Base-by-base conservation (phyloP, 768 basidiomycete genomes). In the Lentinus tigrinus region DNA sequence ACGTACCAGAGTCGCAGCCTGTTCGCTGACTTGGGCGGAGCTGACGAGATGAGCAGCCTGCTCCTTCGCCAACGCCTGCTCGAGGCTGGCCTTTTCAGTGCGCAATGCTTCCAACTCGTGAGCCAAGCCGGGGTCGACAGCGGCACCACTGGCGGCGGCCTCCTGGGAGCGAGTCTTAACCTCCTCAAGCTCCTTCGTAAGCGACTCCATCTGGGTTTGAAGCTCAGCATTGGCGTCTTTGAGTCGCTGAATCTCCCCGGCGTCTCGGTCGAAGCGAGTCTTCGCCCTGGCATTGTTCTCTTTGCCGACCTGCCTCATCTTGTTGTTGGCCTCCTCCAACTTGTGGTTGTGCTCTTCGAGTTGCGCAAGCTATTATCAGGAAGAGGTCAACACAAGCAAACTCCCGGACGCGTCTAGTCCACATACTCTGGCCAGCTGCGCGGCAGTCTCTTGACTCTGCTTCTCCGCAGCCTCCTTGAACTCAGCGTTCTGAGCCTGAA, bases 51-150 rank as follows among this genome's bases (percentile, higher is more conserved):
- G 47, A 56, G 65, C 61, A 5, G 73, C 70, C 56, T 67, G 75
- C 53, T 77, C 77, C 4, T 74, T 72, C 0, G 74, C 70, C 23
- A 82, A 57, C 0, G 73, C 64, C 42, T 75, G 73, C 56, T 78
- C 76, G 23, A 81, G 63, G 24, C 57, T 60, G 10, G 57, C 72
- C 61, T 78, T 78, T 63, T 79, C 77, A 21, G 67, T 62, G 1
- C 68, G 70, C 19, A 83, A 59, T 0, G 67, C 58, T 19, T 72
- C 70, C 19, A 81, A 31, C 50, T 79, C 74, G 38, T 69, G 52
- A 0, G 62, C 44, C 24, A 81, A 62, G 7, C 69, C 73, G 0
- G 68, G 46, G 17, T 61, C 53, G 37, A 58, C 50, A 6, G 70
- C 63, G 0, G 61, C 46, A 2, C 62, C 63, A 16, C 53, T 40